Evolutionary conservation across 2,329 filamentous ascomycete species (phyloP).

Genomic region (Talaromyces sp.): DNA sequence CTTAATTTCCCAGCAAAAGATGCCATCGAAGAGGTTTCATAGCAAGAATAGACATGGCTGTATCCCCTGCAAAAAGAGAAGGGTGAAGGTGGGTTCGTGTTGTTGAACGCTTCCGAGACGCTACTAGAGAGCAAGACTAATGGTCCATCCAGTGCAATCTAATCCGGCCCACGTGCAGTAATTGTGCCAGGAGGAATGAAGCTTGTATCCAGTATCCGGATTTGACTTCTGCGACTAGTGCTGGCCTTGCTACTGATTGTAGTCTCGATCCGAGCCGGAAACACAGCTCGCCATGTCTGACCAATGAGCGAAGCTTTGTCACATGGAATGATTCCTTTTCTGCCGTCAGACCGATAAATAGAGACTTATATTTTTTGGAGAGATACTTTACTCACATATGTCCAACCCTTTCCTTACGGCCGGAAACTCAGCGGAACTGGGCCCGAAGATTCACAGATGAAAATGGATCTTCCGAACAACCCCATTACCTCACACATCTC

Average conservation of each 20-base stretch:
- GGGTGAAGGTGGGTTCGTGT: constrained; percentile 2
- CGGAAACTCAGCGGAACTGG: constrained; percentile 10
- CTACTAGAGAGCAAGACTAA: neutral
- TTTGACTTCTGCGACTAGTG: neutral
- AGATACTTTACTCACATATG: constrained; percentile 8
- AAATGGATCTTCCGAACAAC: neutral
- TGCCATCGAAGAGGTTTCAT: constrained; percentile 13
- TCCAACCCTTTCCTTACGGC: constrained; percentile 6
- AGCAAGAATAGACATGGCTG: constrained; percentile 14
- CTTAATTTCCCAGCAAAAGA: neutral
- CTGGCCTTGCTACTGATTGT: neutral
- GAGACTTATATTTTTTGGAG: constrained; percentile 9
- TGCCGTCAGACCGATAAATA: neutral
- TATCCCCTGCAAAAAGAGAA: constrained; percentile 9
- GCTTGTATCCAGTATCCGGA: neutral
- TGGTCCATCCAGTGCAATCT: constrained; percentile 3
- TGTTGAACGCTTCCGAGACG: no score
- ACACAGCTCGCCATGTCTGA: neutral
- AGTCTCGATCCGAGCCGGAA: neutral
- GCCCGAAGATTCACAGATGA: neutral
- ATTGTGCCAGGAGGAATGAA: constrained; percentile 12
- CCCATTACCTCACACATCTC: constrained; percentile 13
- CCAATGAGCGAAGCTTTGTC: neutral
- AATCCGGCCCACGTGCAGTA: constrained; percentile 7
- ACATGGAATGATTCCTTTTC: neutral